Percentiles rank a stretch among this genome's conserved stretches.
Evolutionary conservation across 2,329 filamentous ascomycete genomes (phyloP).

Genomic region (Diaporthe longicolla): DNA sequence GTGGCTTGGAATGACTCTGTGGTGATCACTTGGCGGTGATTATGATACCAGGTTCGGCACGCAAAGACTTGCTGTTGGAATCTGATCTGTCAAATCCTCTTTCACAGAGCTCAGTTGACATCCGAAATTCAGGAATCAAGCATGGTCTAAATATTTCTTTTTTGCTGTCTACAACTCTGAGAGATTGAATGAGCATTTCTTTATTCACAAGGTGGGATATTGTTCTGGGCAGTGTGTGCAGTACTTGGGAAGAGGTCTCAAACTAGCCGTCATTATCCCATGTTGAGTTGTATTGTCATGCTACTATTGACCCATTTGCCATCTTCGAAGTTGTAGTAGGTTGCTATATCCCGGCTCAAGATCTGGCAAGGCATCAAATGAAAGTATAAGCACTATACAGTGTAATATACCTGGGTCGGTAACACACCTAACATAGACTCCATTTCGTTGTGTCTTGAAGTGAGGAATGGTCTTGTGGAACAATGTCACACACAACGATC

Average conservation of each 20-base stretch:
- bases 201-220: not conserved
- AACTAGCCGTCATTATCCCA: not conserved
- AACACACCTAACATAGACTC: too few relatives aligned
- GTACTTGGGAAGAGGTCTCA: not conserved
- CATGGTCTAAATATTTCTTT: not conserved
- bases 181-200: not conserved
- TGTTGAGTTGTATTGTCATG: not conserved
- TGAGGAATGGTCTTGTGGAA: not conserved
- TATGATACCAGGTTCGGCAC: too few relatives aligned
- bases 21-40: fast-evolving
- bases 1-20: not conserved
- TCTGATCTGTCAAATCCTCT: not conserved
- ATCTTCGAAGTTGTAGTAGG: not conserved
- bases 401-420: not conserved
- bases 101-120: too few relatives aligned
- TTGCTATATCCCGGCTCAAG: not conserved
- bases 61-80: too few relatives aligned
- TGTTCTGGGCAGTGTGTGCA: not conserved
- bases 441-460: not conserved
- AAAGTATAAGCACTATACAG: not conserved
- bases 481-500: too few relatives aligned
- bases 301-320: not conserved
- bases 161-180: not conserved
- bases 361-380: not conserved
- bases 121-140: not conserved